Evolutionary conservation across 768 basidiomycete genomes (phyloP).

Genomic region (Lentinula sp.): DNA sequence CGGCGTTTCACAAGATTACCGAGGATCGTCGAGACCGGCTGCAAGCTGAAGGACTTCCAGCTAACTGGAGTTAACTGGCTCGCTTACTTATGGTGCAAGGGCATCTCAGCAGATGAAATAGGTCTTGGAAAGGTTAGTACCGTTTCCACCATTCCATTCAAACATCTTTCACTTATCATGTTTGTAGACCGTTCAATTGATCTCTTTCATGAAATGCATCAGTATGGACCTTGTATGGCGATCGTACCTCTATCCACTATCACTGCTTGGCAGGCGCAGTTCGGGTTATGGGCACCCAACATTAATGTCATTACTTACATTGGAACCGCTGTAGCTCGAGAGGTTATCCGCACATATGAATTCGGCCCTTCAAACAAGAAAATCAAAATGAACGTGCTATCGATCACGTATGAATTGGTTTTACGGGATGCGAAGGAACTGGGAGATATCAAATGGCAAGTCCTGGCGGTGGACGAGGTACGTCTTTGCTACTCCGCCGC

Average conservation of each 20-base stretch:
- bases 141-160: neutral
- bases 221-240: conserved; percentile 96
- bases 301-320: conserved; percentile 97
- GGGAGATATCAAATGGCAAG: conserved; percentile 95
- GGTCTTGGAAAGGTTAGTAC: conserved; percentile 84
- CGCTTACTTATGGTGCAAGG: conserved; percentile 92
- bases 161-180: conserved; percentile 10
- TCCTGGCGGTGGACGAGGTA: conserved; percentile 93
- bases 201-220: conserved; percentile 86
- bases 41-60: conserved; percentile 95
- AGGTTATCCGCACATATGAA: conserved; percentile 88
- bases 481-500: conserved; percentile 12
- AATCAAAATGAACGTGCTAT: conserved; percentile 87
- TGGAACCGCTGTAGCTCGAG: conserved; percentile 80
- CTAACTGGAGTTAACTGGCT: conserved; percentile 98
- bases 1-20: conserved; percentile 74
- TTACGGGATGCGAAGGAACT: conserved; percentile 87
- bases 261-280: conserved; percentile 96
- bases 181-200: conserved; percentile 86
- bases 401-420: conserved; percentile 96
- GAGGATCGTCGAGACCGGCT: conserved; percentile 72
- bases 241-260: conserved; percentile 98
- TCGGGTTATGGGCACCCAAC: conserved; percentile 91
- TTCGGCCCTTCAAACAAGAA: conserved; percentile 84
- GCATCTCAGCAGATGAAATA: conserved; percentile 98